Base-by-base conservation (phyloP, 2,329 filamentous ascomycete species). In the Microdochium bolleyi region DNA sequence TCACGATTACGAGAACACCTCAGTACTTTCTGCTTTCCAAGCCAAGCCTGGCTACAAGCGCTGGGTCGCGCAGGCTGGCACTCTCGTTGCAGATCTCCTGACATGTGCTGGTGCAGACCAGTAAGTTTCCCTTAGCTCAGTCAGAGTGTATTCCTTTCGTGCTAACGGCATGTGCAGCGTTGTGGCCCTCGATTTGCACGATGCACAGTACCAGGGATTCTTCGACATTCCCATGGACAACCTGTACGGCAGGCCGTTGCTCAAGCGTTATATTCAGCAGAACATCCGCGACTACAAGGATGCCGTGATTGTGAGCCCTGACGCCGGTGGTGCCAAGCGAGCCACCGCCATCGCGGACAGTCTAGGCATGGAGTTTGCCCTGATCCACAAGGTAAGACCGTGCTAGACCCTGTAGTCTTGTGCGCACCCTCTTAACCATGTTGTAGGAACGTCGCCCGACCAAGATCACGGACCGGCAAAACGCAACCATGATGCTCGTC, bases 181-280 rank as follows among this genome's bases (percentile, higher is more conserved):
- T 67, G 96, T 97, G 67, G 96, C 92, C 30, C 95, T 99, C 88
- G 94, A 99, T 66, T 80, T 99, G 51, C 90, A 94, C 67, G 92
- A 96, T 69, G 88, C 90, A 44, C 91, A 99, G 71, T 97, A 97
- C 66, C 94, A 99, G 71, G 94, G 94, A 52, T 99, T 96, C 77
- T 97, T 99, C 66, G 92, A 99, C 66, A 96, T 97, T 54, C 94
- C 94, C 2, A 94, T 99, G 53, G 94, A 99, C 73, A 99, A 99
- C 68, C 79, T 99, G 19, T 97, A 97, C 72, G 92, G 86, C 53
- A 84, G 88, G 61, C 85, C 88, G 50, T 73, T 92, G 50, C 75
- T 87, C 52, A 83, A 85, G 65, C 79, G 79, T 56, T 87, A 86
- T 64, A 86, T 87, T 61, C 85, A 91, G 66, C 84, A 88, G 64